Base-by-base conservation (phyloP, 495 filamentous ascomycete genomes). In the Stereocaulon alpinum region DNA sequence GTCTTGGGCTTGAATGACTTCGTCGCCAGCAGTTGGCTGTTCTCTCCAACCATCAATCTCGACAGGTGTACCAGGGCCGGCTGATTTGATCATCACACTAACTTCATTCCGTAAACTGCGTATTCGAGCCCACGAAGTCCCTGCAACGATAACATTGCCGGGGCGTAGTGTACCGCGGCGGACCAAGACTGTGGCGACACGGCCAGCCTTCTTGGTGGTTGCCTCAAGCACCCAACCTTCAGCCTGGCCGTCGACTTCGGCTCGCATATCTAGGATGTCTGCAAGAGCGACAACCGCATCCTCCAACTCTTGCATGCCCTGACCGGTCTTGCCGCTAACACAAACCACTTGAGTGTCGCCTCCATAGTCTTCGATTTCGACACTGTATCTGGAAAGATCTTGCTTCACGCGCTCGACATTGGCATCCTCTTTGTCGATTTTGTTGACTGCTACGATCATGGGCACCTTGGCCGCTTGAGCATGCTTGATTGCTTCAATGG, bases 361-460 rank as follows among this genome's bases (percentile, higher is more conserved):
- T 40, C 94, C 94, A 66, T 83, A 92, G 66, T 97, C 93, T 70
- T 99, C 94, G 37, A 97, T 84, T 66, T 96, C 87, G 22, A 99
- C 80, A 18, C 87, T 88, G 62, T 95, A 80, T n/a, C 81, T 74
- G 9, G 87, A 82, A 30, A 99, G 82, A 69, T 97, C 94, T 56
- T 83, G 77, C 70, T 96, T 96, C 58, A 96, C 91, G 24, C 79
- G 79, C 43, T 96, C 86, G 15, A 86, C 70, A 61, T 90, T 82
- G 20, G 87, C 81, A 41, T 85, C 83, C 61, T 86, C 83, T 71
- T 92, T 96, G 71, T 99, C 94, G 49, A 95, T 81, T 70, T 99
- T 99, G 75, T 90, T 99, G 72, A 96, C 89, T n/a, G 94, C 94
- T 18, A 97, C 94, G 56, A 97, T 94, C 52, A 99, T 92, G 14